These are phyloP conservation scores for Helotiales sp. DNA, from an alignment of 2,329 filamentous ascomycete genomes.

Conservation along the genomic window DNA sequence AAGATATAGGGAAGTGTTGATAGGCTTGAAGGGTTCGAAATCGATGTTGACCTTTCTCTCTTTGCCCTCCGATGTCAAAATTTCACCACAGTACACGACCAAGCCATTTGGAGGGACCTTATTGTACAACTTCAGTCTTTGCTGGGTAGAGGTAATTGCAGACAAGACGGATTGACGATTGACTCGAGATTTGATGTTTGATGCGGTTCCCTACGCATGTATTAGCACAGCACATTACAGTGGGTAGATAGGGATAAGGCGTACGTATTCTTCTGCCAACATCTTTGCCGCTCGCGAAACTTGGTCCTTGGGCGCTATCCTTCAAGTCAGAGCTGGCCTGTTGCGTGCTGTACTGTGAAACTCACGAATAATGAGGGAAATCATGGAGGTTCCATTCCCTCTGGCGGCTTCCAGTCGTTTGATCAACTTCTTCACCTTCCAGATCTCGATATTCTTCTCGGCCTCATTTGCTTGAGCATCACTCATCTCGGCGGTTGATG, in stretches of 20 bases:
- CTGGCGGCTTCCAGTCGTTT: conserved; percentile 96
- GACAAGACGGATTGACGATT: conserved; percentile 98
- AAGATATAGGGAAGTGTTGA: conserved; percentile 98
- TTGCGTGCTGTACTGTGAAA: conserved; percentile 1
- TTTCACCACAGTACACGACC: conserved; percentile 99
- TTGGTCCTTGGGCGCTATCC: conserved; percentile 91
- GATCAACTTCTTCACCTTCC: conserved; percentile 99
- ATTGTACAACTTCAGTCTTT: conserved; percentile 98
- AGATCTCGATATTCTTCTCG: conserved; percentile 94
- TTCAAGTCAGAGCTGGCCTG: conserved; percentile 3
- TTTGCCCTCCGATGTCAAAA: conserved; percentile 97
- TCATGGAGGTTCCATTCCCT: conserved; percentile 99
- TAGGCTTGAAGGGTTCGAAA: conserved; percentile 99
- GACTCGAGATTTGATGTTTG: conserved; percentile 99
- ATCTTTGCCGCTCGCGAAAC: conserved; percentile 96
- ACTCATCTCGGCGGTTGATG: conserved; percentile 70
- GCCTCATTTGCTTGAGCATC: conserved; percentile 87
- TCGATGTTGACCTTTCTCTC: conserved; percentile 99
- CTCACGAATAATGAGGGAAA: conserved; percentile 97
- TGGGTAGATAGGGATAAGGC: conserved; percentile 44
- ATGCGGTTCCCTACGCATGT: conserved; percentile 79
- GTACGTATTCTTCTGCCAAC: conserved; percentile 99
- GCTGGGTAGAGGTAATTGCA: conserved; percentile 98
- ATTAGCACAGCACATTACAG: conserved; percentile 25
- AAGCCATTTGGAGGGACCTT: conserved; percentile 98